Evolutionary conservation across 2,329 filamentous ascomycete species (phyloP).

Genomic region (Didymella arachidicola): DNA sequence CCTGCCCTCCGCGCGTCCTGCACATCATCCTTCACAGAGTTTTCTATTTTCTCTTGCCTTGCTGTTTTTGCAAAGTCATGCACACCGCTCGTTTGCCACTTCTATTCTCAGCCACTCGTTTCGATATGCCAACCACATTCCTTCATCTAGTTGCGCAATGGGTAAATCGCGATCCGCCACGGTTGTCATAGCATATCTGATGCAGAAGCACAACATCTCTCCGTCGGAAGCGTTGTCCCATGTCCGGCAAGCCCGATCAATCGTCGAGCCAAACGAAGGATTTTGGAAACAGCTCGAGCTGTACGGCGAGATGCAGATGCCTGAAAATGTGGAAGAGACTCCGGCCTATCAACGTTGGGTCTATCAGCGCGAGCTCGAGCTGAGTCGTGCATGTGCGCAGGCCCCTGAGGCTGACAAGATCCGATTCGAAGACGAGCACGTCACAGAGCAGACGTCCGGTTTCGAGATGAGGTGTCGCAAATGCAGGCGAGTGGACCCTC

Average conservation of each 20-base stretch:
- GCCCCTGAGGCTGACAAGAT: conserved; percentile 79
- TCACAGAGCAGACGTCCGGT: conserved; percentile 48
- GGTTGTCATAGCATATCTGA: conserved; percentile 82
- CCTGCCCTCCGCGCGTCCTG: conserved; percentile 36
- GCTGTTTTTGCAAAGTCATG: conserved; percentile 28
- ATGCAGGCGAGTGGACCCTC: conserved; percentile 69
- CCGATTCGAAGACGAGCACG: conserved; percentile 78
- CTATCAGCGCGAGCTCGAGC: conserved; percentile 70
- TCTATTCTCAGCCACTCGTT: conserved; percentile 35
- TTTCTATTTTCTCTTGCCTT: conserved; percentile 24
- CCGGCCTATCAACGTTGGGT: conserved; percentile 83
- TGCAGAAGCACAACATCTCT: conserved; percentile 63
- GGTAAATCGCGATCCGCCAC: conserved; percentile 93
- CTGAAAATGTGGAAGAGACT: conserved; percentile 70
- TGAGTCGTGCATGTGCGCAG: conserved; percentile 75
- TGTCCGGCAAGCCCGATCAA: conserved; percentile 73
- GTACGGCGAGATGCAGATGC: conserved; percentile 87
- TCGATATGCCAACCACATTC: conserved; percentile 46
- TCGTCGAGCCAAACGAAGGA: conserved; percentile 88
- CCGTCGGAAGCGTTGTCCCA: conserved; percentile 72
- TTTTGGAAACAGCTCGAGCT: conserved; percentile 90
- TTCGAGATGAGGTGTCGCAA: conserved; percentile 85
- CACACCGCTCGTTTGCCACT: conserved; percentile 51
- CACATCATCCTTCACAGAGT: conserved; percentile 22
- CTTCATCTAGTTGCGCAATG: conserved; percentile 74